phyloP scores from a whole-genome alignment of 257 asterid species.

The Solanum pimpinellifolium region DNA sequence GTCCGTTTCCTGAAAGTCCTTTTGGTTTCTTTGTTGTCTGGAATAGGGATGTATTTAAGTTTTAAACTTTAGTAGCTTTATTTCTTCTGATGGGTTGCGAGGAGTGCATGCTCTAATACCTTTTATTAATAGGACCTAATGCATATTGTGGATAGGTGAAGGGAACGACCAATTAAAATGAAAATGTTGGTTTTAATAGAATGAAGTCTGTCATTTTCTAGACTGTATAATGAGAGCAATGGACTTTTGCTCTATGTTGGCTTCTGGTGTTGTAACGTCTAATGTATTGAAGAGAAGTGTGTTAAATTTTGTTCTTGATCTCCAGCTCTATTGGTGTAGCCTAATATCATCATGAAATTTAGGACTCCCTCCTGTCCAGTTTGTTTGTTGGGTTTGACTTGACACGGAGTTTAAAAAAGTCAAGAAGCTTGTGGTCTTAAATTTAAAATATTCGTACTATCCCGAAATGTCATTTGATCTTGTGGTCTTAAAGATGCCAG shows the following conservation, averaged over 20 bases:
- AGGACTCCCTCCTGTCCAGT: background rate
- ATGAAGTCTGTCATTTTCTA: background rate
- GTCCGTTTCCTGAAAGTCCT: slow-evolving; percentile 17
- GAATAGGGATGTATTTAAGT: background rate
- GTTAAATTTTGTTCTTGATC: background rate
- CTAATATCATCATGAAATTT: background rate
- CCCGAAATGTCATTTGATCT: background rate
- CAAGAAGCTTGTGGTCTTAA: background rate
- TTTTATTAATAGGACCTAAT: background rate
- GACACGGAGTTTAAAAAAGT: background rate
- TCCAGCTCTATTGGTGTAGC: background rate
- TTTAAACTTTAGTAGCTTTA: background rate
- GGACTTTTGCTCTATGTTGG: background rate
- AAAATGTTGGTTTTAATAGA: background rate
- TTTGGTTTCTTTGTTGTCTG: background rate
- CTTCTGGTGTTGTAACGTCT: background rate
- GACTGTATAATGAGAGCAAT: background rate
- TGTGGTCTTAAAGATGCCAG: background rate
- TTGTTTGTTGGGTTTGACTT: background rate
- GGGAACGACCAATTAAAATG: background rate
- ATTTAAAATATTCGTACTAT: background rate
- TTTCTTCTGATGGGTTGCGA: background rate
- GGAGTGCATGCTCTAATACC: background rate
- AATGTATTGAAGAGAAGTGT: background rate
- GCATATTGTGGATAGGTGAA: background rate